Percentiles rank a stretch among this genome's conserved stretches.
Conservation (phyloP, 2,329 filamentous ascomycete genomes). For the Phaeomoniella chlamydospora region DNA sequence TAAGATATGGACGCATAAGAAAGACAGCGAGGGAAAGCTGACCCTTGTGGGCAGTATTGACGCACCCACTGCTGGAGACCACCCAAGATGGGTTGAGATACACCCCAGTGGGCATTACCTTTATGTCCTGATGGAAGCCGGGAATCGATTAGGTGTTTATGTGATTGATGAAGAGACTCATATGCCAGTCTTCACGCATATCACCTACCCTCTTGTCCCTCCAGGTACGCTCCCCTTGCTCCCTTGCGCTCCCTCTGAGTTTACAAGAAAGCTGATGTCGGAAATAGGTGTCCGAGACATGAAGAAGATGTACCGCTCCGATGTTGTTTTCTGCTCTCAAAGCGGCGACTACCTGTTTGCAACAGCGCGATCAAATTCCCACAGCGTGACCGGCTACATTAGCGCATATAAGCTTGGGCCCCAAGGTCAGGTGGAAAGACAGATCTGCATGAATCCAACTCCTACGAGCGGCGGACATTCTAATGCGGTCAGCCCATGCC, state of each 20-base stretch:
- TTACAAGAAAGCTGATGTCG: too few species aligned
- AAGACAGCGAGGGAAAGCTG: constrained; percentile 46
- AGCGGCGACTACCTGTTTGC: constrained; percentile 69
- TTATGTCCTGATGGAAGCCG: constrained; percentile 81
- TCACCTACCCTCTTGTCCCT: constrained; percentile 65
- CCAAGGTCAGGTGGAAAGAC: constrained; percentile 57
- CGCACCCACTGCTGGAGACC: constrained; percentile 57
- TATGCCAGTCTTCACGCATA: constrained; percentile 64
- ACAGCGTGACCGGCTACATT: constrained; percentile 66
- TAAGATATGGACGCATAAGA: constrained; percentile 66
- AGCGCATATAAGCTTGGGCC: constrained; percentile 60
- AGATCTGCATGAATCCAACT: constrained; percentile 70
- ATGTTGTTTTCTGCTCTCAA: constrained; percentile 61
- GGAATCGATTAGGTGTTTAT: constrained; percentile 71
- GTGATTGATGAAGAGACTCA: constrained; percentile 60
- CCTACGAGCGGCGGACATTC: constrained; percentile 78
- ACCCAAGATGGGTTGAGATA: constrained; percentile 79
- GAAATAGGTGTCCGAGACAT: constrained; percentile 4
- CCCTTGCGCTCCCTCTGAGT: background rate
- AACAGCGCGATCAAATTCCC: constrained; percentile 64
- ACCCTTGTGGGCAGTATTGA: constrained; percentile 58
- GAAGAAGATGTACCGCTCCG: constrained; percentile 63
- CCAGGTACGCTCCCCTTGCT: constrained; percentile 46
- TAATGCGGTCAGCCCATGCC: constrained; percentile 73
- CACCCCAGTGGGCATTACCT: constrained; percentile 65